These are phyloP conservation scores for Oryza longistaminata DNA, from an alignment of 176 grass and related monocot genomes.

Conservation along the genomic window DNA sequence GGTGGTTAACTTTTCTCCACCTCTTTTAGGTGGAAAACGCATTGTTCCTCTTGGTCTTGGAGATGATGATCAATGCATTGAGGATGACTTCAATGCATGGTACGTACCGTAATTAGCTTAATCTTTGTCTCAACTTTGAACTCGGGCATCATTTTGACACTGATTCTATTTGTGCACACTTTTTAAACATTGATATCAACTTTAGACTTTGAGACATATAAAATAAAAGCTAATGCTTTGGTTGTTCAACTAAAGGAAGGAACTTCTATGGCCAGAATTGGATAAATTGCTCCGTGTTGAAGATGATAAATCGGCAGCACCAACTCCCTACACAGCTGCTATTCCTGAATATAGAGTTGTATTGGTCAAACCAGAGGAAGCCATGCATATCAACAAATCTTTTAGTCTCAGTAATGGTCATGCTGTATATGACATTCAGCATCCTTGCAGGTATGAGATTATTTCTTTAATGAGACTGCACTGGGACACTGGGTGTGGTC, in stretches of 20 bases:
- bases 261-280: slow-evolving; percentile 80
- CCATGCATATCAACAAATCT: slow-evolving; percentile 49
- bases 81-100: slow-evolving; percentile 93
- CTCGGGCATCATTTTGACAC: not conserved
- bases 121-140: not conserved
- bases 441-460: slow-evolving; percentile 74
- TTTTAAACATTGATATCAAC: not conserved
- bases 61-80: slow-evolving; percentile 97
- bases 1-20: slow-evolving; percentile 6
- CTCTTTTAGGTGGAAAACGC: slow-evolving; percentile 69
- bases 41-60: slow-evolving; percentile 81
- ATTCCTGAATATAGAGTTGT: slow-evolving; percentile 85
- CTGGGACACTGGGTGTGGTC: not conserved
- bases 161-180: not conserved
- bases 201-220: not conserved
- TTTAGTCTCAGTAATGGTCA: slow-evolving; percentile 80
- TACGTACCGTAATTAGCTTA: slow-evolving; percentile 30
- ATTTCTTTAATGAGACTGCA: not conserved
- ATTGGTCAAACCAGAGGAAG: slow-evolving; percentile 62
- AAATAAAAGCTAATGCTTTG: slow-evolving; percentile 14
- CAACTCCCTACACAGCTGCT: slow-evolving; percentile 72
- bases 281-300: slow-evolving; percentile 76
- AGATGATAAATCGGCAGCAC: slow-evolving; percentile 49
- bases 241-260: slow-evolving; percentile 69
- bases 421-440: slow-evolving; percentile 70